Percentiles rank a stretch among this genome's conserved stretches.
phyloP scores from a whole-genome alignment of 768 basidiomycete species.

The Collybia sp. region DNA sequence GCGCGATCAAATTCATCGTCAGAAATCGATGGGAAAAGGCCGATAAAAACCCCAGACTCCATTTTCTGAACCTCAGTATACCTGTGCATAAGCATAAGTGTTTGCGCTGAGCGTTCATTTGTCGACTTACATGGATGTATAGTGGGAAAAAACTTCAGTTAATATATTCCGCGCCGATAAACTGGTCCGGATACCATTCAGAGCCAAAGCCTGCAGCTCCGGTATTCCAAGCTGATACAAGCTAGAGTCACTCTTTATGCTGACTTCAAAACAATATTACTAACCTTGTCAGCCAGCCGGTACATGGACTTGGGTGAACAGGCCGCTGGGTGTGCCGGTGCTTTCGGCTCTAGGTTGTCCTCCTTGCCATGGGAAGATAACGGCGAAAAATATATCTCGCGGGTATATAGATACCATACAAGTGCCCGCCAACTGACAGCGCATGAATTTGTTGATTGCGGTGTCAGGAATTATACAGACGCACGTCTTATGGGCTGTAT shows the following conservation, averaged over 20 bases:
- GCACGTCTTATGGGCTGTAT: slow-evolving; percentile 17
- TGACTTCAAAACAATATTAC: neutral
- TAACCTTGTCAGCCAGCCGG: slow-evolving; percentile 33
- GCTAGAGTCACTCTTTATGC: neutral
- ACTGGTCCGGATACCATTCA: slow-evolving; percentile 9
- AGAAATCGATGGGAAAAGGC: neutral
- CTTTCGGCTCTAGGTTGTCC: slow-evolving; percentile 9
- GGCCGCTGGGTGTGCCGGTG: slow-evolving; percentile 1
- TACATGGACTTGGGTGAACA: slow-evolving; percentile 44
- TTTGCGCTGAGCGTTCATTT: neutral
- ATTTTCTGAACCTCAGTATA: slow-evolving; percentile 10
- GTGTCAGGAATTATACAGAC: neutral
- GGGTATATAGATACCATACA: slow-evolving; percentile 34
- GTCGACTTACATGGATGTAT: slow-evolving; percentile 17
- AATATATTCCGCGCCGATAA: slow-evolving; percentile 17
- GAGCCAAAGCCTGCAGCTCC: slow-evolving; percentile 13
- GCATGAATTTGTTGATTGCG: neutral
- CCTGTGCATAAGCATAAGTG: neutral
- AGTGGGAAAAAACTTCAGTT: slow-evolving; percentile 17
- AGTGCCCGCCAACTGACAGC: slow-evolving; percentile 34
- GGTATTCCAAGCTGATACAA: slow-evolving; percentile 13
- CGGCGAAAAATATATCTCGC: slow-evolving; percentile 23
- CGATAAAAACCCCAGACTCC: slow-evolving; percentile 2
- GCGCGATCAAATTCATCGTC: neutral
- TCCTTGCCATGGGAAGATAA: slow-evolving; percentile 8